Evolutionary conservation across 257 asterid genomes (phyloP).

Genomic region (Cruciata laevipes): DNA sequence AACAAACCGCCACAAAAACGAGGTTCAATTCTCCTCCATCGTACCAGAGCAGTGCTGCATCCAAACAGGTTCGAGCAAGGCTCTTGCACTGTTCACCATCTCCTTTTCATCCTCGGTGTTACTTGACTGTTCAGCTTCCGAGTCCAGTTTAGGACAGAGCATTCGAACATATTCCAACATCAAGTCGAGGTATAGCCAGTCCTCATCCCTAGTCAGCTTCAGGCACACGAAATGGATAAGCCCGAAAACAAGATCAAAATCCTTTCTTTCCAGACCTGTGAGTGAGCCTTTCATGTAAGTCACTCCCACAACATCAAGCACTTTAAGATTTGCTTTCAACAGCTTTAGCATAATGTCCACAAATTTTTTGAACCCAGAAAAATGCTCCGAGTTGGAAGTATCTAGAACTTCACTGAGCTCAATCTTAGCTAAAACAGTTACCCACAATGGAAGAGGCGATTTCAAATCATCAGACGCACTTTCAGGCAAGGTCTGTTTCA

Average conservation of each 20-base stretch:
- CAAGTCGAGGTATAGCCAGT: constrained; percentile 45
- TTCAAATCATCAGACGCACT: constrained; percentile 22
- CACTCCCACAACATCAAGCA: constrained; percentile 69
- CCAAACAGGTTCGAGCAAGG: constrained; percentile 66
- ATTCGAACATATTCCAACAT: constrained; percentile 40
- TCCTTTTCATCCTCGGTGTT: constrained; percentile 29
- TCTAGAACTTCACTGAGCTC: constrained; percentile 50
- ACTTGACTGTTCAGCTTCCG: constrained; percentile 28
- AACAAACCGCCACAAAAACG: neutral
- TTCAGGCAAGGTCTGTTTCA: constrained; percentile 31
- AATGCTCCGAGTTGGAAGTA: constrained; percentile 21
- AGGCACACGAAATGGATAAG: constrained; percentile 57
- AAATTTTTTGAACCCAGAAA: constrained; percentile 51
- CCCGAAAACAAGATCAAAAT: constrained; percentile 45
- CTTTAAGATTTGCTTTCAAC: constrained; percentile 34
- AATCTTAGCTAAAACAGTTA: constrained; percentile 43
- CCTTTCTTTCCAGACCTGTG: constrained; percentile 40
- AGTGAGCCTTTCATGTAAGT: constrained; percentile 38
- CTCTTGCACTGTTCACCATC: constrained; percentile 37
- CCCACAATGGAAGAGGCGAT: constrained; percentile 52
- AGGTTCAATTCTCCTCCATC: constrained; percentile 28
- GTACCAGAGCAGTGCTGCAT: constrained; percentile 32
- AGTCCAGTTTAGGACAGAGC: constrained; percentile 39
- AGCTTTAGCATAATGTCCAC: constrained; percentile 39
- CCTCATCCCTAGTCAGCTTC: constrained; percentile 42